A percentile compares a stretch with the other conserved stretches of the same genome.
phyloP scores from a whole-genome alignment of 1,284 basidiomycete species.

The Boletellus sp. region DNA sequence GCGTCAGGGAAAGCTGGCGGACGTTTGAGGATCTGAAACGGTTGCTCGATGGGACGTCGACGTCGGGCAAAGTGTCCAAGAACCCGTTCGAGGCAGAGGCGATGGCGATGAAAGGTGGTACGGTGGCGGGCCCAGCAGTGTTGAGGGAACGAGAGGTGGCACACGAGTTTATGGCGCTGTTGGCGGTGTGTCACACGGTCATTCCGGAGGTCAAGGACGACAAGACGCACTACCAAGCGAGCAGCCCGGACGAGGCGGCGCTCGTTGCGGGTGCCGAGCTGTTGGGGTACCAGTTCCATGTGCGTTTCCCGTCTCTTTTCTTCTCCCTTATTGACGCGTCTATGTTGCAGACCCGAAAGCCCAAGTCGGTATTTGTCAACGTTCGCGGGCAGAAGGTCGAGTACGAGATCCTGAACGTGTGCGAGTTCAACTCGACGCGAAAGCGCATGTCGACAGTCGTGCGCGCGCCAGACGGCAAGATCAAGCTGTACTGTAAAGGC shows the following conservation, averaged over 20 bases:
- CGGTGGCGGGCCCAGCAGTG: background rate
- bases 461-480: conserved; percentile 82
- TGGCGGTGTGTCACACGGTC: conserved; percentile 98
- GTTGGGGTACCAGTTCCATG: conserved; percentile 92
- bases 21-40: conserved; percentile 73
- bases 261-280: conserved; percentile 92
- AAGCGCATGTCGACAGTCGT: conserved; percentile 98
- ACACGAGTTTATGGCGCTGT: conserved; percentile 84
- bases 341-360: conserved; percentile 78
- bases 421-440: conserved; percentile 97
- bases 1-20: conserved; percentile 60
- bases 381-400: conserved; percentile 73
- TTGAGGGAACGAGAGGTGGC: conserved; percentile 55
- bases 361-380: conserved; percentile 89
- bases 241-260: conserved; percentile 97
- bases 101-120: background rate
- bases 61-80: conserved; percentile 9
- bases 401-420: conserved; percentile 93
- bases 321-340: conserved; percentile 27
- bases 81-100: conserved; percentile 22
- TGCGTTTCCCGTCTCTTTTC: conserved; percentile 39
- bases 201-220: conserved; percentile 90
- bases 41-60: conserved; percentile 39
- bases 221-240: conserved; percentile 91
- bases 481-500: conserved; percentile 96